Evolutionary conservation across 768 basidiomycete genomes (phyloP).

Genomic region (Serendipita sp.): DNA sequence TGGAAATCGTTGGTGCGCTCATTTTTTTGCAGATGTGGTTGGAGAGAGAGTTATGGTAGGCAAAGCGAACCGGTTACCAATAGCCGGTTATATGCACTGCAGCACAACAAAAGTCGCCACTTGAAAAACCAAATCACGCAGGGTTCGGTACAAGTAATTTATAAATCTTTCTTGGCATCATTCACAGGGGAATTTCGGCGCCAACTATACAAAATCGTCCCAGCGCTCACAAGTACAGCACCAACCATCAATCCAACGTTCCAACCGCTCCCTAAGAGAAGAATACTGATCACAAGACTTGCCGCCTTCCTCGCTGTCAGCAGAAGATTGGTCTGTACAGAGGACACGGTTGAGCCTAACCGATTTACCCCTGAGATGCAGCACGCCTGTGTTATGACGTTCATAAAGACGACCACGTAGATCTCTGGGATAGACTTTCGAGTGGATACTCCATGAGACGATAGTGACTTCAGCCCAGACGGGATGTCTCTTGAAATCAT

Average conservation of each 20-base stretch:
- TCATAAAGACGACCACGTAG: conserved; percentile 40
- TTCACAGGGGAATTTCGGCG: background rate
- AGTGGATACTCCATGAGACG: conserved; percentile 16
- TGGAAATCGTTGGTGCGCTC: conserved; percentile 29
- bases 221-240: conserved; percentile 56
- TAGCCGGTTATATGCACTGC: background rate
- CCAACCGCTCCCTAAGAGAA: conserved; percentile 69
- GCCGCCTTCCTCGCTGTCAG: conserved; percentile 68
- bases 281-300: conserved; percentile 64
- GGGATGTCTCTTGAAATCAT: conserved; percentile 38
- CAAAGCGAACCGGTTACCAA: background rate
- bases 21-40: background rate
- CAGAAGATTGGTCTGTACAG: conserved; percentile 66
- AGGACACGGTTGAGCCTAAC: conserved; percentile 60
- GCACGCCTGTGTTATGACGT: conserved; percentile 57
- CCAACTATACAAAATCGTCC: conserved; percentile 37
- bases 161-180: background rate
- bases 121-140: too few species aligned
- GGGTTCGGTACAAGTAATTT: background rate
- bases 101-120: too few species aligned
- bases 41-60: background rate
- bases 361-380: conserved; percentile 73
- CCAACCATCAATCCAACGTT: conserved; percentile 47
- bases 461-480: conserved; percentile 26
- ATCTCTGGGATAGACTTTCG: conserved; percentile 21